A percentile compares a stretch with the other conserved stretches of the same genome.
Evolutionary conservation across 1,139 yeast genomes (phyloP).

Genomic region (Blastobotrys indianensis): DNA sequence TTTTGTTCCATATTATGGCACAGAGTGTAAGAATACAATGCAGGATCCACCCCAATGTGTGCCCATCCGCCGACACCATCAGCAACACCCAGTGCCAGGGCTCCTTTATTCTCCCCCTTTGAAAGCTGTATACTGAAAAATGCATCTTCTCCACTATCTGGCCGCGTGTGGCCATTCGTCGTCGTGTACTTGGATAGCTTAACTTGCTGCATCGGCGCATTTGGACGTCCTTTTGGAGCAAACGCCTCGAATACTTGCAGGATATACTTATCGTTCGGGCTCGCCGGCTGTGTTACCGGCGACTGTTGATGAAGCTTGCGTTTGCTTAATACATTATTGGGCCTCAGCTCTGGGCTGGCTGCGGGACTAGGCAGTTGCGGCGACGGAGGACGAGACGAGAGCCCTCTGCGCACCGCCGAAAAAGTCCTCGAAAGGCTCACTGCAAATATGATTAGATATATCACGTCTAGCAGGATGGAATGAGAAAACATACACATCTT

Average conservation of each 20-base stretch:
- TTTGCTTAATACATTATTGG: too few relatives aligned
- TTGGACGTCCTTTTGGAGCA: conserved; percentile 12
- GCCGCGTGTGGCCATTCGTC: conserved; percentile 10
- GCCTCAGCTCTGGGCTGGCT: too few relatives aligned
- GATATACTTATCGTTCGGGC: conserved; percentile 5
- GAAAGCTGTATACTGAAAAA: conserved; percentile 47
- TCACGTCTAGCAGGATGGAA: too few relatives aligned
- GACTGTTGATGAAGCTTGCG: too few relatives aligned
- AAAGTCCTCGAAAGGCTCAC: neutral
- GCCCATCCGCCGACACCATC: conserved; percentile 99
- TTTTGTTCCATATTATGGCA: conserved; percentile 30
- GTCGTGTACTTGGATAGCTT: neutral
- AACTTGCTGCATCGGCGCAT: neutral
- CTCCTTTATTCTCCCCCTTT: conserved; percentile 38
- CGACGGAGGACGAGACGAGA: neutral
- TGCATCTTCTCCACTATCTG: conserved; percentile 77
- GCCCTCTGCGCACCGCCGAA: conserved; percentile 2
- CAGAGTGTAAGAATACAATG: conserved; percentile 33
- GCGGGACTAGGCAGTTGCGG: too few relatives aligned
- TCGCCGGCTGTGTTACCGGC: too few relatives aligned
- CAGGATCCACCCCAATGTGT: conserved; percentile 83
- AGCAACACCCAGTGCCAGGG: conserved; percentile 77
- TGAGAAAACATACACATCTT: too few relatives aligned
- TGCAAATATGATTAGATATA: too few relatives aligned
- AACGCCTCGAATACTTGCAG: conserved; percentile 14